Conservation (phyloP, 345 rosid genomes). For the Combretum micranthum region DNA sequence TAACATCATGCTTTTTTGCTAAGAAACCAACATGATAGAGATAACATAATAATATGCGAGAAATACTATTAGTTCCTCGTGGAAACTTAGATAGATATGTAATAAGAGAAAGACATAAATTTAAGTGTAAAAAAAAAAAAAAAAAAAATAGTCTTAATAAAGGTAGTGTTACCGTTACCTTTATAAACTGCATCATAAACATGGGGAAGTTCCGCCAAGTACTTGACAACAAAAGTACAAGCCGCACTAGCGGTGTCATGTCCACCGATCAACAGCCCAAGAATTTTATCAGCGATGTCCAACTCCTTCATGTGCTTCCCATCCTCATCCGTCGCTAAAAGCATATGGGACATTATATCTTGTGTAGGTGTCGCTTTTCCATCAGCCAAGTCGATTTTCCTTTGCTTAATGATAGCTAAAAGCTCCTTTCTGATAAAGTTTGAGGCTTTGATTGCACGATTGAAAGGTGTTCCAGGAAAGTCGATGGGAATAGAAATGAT, state of each 20-base stretch:
- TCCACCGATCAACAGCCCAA: conserved; percentile 14
- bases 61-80: no score
- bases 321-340: conserved; percentile 15
- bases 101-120: no score
- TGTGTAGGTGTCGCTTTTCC: conserved; percentile 14
- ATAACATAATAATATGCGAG: no score
- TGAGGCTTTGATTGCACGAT: conserved; percentile 11
- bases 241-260: conserved; percentile 22
- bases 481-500: conserved; percentile 16
- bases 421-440: conserved; percentile 18
- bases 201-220: conserved; percentile 16
- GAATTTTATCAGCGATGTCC: conserved; percentile 18
- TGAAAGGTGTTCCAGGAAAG: conserved; percentile 14
- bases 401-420: conserved; percentile 12
- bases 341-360: conserved; percentile 19
- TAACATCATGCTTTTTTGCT: no score
- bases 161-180: conserved; percentile 3
- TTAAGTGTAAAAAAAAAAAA: not conserved
- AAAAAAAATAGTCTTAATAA: no score
- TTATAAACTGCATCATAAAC: conserved; percentile 14
- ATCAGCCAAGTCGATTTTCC: conserved; percentile 13
- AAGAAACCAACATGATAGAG: no score
- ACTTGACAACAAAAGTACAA: conserved; percentile 18
- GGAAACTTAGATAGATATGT: no score
- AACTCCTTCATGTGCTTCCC: conserved; percentile 21